These are phyloP conservation scores for Parafenestella ontariensis DNA, from an alignment of 2,329 filamentous ascomycete genomes.

Conservation along the genomic window DNA sequence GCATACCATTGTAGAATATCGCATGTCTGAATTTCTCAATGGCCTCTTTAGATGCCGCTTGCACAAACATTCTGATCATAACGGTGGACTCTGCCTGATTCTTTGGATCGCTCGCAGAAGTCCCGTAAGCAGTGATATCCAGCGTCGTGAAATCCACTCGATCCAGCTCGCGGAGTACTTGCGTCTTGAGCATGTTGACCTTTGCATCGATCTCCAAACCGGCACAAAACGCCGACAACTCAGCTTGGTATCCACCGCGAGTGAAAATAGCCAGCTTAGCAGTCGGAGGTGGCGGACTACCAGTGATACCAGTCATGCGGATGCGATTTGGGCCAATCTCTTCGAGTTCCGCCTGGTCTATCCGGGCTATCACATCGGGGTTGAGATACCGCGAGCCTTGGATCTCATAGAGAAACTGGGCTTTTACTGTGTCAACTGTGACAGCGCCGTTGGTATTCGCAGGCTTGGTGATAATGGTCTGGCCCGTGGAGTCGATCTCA, in stretches of 20 bases:
- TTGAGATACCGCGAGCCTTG: conserved; percentile 25
- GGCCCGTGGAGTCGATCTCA: conserved; percentile 14
- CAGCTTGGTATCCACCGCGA: conserved; percentile 36
- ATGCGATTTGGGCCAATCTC: conserved; percentile 13
- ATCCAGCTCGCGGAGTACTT: conserved; percentile 17
- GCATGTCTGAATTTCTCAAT: conserved; percentile 18
- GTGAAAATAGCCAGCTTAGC: conserved; percentile 50
- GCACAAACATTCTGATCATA: conserved; percentile 38
- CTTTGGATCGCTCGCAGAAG: conserved; percentile 26
- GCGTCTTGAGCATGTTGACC: conserved; percentile 17
- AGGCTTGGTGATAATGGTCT: conserved; percentile 35
- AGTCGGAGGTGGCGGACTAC: conserved; percentile 55
- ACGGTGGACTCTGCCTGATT: conserved; percentile 42
- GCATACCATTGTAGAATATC: conserved; percentile 39
- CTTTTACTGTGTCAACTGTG: conserved; percentile 57
- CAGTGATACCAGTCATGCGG: conserved; percentile 50
- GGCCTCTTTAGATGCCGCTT: conserved; percentile 20
- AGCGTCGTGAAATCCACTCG: conserved; percentile 10
- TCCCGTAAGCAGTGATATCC: conserved; percentile 29
- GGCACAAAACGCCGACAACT: conserved; percentile 18
- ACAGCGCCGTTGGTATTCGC: conserved; percentile 40
- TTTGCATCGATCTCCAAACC: conserved; percentile 29
- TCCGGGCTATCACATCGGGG: conserved; percentile 18
- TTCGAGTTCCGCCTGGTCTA: conserved; percentile 12
- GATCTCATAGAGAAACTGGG: conserved; percentile 56